Conservation (phyloP, 2,329 filamentous ascomycete genomes). For the Hypoxylon sp. region DNA sequence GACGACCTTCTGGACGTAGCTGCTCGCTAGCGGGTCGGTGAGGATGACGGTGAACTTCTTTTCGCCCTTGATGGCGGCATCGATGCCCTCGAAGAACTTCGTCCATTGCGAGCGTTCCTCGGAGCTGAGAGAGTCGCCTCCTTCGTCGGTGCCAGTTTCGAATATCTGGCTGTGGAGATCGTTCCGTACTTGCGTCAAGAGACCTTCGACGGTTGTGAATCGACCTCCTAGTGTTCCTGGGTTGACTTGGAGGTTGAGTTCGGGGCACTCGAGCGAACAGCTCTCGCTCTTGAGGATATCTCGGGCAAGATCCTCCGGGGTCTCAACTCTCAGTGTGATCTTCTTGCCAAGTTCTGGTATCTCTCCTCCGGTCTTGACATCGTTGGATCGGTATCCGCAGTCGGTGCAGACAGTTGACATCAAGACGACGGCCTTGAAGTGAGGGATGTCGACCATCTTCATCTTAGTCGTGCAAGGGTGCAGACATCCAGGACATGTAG, state of each 20-base stretch:
- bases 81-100: conserved; percentile 83
- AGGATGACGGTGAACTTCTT: conserved; percentile 86
- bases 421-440: conserved; percentile 97
- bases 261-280: conserved; percentile 87
- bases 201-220: conserved; percentile 96
- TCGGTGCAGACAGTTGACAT: conserved; percentile 94
- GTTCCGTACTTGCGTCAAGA: conserved; percentile 91
- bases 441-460: conserved; percentile 98
- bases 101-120: conserved; percentile 81
- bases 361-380: conserved; percentile 96
- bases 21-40: conserved; percentile 89
- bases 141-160: conserved; percentile 70
- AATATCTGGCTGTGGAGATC: conserved; percentile 93
- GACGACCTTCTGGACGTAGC: conserved; percentile 92
- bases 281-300: conserved; percentile 98
- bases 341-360: conserved; percentile 88
- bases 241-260: conserved; percentile 89
- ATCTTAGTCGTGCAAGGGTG: conserved; percentile 91
- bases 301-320: conserved; percentile 80
- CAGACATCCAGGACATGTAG: conserved; percentile 91
- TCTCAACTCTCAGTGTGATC: conserved; percentile 82
- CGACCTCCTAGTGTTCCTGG: conserved; percentile 94
- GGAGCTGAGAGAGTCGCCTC: conserved; percentile 83
- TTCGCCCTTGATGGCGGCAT: conserved; percentile 83
- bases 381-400: conserved; percentile 95